Percentiles rank a stretch among this genome's conserved stretches.
Evolutionary conservation across 345 rosid genomes (phyloP).

Genomic region (Kernera saxatilis): DNA sequence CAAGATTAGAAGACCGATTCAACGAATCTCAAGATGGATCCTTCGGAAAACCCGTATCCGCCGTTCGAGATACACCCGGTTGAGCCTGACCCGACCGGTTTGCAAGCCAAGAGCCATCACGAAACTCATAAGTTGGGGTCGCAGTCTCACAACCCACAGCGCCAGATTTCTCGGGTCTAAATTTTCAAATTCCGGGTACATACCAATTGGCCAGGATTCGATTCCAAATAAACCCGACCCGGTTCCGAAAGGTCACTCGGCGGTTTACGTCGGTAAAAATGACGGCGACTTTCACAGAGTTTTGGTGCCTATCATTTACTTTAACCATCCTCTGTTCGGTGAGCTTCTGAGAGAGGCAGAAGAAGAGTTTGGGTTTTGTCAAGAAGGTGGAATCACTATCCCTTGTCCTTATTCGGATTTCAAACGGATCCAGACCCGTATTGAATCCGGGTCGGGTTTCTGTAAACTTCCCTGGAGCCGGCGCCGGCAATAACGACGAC

Average conservation of each 20-base stretch:
- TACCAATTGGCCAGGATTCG: conserved; percentile 34
- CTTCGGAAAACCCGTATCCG: conserved; percentile 14
- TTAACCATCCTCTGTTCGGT: conserved; percentile 90
- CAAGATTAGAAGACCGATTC: conserved; percentile 48
- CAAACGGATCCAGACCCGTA: conserved; percentile 69
- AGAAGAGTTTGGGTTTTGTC: conserved; percentile 77
- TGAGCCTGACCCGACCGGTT: conserved; percentile 1
- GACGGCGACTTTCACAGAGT: conserved; percentile 77
- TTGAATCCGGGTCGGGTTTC: conserved; percentile 47
- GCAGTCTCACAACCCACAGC: conserved; percentile 43
- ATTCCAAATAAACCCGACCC: conserved; percentile 19
- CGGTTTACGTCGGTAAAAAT: conserved; percentile 73
- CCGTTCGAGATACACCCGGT: conserved; percentile 20
- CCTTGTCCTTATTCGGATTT: conserved; percentile 85
- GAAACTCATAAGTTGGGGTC: conserved; percentile 61
- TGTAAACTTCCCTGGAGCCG: conserved; percentile 41
- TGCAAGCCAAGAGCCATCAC: conserved; percentile 36
- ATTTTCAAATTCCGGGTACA: conserved; percentile 39
- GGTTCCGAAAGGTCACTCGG: conserved; percentile 81
- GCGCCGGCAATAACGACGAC: conserved; percentile 17
- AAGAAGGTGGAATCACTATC: conserved; percentile 82
- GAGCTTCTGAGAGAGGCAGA: conserved; percentile 78
- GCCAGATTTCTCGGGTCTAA: conserved; percentile 44
- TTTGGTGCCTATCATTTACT: conserved; percentile 78
- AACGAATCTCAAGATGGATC: conserved; percentile 53